A percentile compares a stretch with the other conserved stretches of the same genome.
These are phyloP conservation scores for Fusarium sp. DNA, from an alignment of 2,329 filamentous ascomycete genomes.

Conservation along the genomic window DNA sequence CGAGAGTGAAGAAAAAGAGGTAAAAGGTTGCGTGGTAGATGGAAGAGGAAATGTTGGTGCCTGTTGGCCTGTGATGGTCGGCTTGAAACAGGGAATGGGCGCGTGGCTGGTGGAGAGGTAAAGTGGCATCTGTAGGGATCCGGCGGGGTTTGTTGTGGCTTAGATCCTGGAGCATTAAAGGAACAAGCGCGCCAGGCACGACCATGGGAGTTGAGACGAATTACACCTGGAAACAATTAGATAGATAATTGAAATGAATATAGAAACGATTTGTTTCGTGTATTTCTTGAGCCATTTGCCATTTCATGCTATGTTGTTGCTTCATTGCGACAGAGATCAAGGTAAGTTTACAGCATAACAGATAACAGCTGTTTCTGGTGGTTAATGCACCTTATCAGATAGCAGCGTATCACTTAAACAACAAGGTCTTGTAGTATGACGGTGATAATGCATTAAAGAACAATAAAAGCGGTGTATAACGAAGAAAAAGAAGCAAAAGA, in stretches of 20 bases:
- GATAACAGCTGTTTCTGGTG: not conserved
- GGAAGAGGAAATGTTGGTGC: slow-evolving; percentile 39
- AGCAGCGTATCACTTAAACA: not conserved
- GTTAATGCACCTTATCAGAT: not conserved
- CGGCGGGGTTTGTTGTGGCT: slow-evolving; percentile 8
- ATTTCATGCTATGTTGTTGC: not conserved
- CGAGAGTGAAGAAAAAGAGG: not conserved
- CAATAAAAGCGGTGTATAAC: not conserved
- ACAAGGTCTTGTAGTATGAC: not conserved
- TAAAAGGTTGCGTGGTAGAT: slow-evolving; percentile 8
- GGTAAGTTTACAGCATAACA: not conserved
- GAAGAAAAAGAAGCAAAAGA: not conserved
- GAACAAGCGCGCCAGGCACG: not conserved
- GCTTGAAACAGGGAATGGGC: slow-evolving; percentile 24
- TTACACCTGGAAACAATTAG: not conserved
- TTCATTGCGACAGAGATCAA: not conserved
- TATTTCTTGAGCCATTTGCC: not conserved
- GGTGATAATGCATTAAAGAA: not conserved
- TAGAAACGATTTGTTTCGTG: not conserved
- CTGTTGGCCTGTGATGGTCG: slow-evolving; percentile 26
- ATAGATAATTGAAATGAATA: not conserved
- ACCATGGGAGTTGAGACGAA: not conserved
- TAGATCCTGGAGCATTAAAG: not conserved
- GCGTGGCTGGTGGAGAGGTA: slow-evolving; percentile 31
- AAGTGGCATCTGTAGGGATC: slow-evolving; percentile 36